These are phyloP conservation scores for Phoenix roebelenii DNA, from an alignment of 176 grass and related monocot species.

Conservation along the genomic window DNA sequence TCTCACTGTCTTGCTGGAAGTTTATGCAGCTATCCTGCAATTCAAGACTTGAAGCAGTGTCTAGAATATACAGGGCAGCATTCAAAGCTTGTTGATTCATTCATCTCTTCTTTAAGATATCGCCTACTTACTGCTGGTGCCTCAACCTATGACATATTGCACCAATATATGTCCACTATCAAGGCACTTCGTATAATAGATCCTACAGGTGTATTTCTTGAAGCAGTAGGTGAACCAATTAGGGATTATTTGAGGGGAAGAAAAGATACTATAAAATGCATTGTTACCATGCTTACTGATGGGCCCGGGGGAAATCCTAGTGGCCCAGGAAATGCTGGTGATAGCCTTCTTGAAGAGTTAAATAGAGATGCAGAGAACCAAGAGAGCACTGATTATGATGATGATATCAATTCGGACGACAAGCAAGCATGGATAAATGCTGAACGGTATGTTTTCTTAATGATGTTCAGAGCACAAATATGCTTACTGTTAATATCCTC, in stretches of 20 bases:
- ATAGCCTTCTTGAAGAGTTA: constrained; percentile 92
- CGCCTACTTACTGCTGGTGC: constrained; percentile 91
- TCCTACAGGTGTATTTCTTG: constrained; percentile 88
- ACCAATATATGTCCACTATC: constrained; percentile 95
- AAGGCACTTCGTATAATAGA: constrained; percentile 87
- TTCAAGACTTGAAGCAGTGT: constrained; percentile 93
- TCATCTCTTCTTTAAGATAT: constrained; percentile 88
- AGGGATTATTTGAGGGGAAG: constrained; percentile 95
- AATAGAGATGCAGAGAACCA: constrained; percentile 88
- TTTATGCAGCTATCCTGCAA: constrained; percentile 68
- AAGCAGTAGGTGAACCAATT: constrained; percentile 98
- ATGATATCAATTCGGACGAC: constrained; percentile 77
- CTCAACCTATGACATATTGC: constrained; percentile 97
- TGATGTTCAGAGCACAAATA: constrained; percentile 1
- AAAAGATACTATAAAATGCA: constrained; percentile 99
- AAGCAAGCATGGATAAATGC: constrained; percentile 96
- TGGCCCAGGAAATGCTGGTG: constrained; percentile 57
- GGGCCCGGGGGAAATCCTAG: constrained; percentile 63
- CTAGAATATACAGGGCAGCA: constrained; percentile 94
- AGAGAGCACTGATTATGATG: constrained; percentile 67
- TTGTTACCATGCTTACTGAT: constrained; percentile 92
- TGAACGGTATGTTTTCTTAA: constrained; percentile 48
- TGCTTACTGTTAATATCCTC: too few relatives aligned
- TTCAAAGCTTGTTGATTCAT: constrained; percentile 90
- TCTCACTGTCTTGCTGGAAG: constrained; percentile 16